These are phyloP conservation scores for Sarocladiaceae sp. DNA, from an alignment of 2,329 filamentous ascomycete species.

Conservation along the genomic window DNA sequence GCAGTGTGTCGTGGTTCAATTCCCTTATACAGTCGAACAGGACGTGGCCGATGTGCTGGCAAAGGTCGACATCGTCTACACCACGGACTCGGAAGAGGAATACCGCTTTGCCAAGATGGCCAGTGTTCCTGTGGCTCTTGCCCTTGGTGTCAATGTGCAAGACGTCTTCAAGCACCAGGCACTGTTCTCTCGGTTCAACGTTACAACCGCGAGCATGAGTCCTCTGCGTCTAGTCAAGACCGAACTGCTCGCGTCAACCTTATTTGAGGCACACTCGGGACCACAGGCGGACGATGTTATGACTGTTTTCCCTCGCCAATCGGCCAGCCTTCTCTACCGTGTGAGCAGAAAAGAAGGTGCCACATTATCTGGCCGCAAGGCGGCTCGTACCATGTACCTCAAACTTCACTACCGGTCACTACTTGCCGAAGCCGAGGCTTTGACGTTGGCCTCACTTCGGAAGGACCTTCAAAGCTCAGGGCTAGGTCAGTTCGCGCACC, in stretches of 20 bases:
- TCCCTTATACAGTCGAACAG: slow-evolving; percentile 81
- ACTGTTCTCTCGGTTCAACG: slow-evolving; percentile 84
- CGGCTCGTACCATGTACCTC: slow-evolving; percentile 52
- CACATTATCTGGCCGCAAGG: slow-evolving; percentile 23
- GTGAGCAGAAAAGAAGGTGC: slow-evolving; percentile 50
- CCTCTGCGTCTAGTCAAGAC: slow-evolving; percentile 70
- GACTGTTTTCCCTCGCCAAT: slow-evolving; percentile 72
- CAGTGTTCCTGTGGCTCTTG: slow-evolving; percentile 65
- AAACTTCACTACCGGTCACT: slow-evolving; percentile 70
- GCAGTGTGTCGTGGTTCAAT: slow-evolving; percentile 49
- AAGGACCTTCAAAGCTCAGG: slow-evolving; percentile 30
- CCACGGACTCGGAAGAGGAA: slow-evolving; percentile 53
- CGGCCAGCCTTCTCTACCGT: slow-evolving; percentile 74
- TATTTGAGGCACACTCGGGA: slow-evolving; percentile 48
- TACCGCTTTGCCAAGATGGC: slow-evolving; percentile 40
- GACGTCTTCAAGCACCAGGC: slow-evolving; percentile 83
- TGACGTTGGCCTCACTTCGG: slow-evolving; percentile 38
- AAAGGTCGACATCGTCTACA: slow-evolving; percentile 70
- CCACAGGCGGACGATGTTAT: slow-evolving; percentile 35
- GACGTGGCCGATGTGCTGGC: slow-evolving; percentile 65
- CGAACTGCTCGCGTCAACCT: slow-evolving; percentile 59
- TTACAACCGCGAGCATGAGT: slow-evolving; percentile 70
- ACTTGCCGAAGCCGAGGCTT: slow-evolving; percentile 61
- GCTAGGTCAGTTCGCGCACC: slow-evolving; percentile 39
- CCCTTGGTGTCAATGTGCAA: slow-evolving; percentile 91